Conservation (phyloP, 2,329 filamentous ascomycete species). For the Colletotrichum incanum region DNA sequence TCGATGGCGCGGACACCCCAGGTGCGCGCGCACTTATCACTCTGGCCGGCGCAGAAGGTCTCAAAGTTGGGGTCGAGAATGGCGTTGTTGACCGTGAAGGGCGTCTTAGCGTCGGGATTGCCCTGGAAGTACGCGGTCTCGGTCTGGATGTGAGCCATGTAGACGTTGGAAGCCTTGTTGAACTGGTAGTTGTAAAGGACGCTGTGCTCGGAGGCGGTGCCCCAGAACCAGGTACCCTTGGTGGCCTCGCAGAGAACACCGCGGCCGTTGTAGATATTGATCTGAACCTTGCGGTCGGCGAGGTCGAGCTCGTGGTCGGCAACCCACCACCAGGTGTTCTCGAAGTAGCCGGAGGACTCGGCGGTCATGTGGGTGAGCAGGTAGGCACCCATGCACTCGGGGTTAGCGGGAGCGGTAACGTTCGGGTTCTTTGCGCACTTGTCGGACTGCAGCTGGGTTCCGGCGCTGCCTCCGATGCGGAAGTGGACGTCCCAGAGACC, state of each 20-base stretch:
- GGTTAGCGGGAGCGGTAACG: slow-evolving; percentile 72
- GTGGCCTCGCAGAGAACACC: slow-evolving; percentile 84
- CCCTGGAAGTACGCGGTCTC: slow-evolving; percentile 93
- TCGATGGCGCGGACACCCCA: slow-evolving; percentile 82
- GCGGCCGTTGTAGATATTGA: slow-evolving; percentile 90
- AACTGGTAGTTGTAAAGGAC: slow-evolving; percentile 90
- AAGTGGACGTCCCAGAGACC: slow-evolving; percentile 98
- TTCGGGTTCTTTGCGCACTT: slow-evolving; percentile 84
- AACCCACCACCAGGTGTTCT: slow-evolving; percentile 94
- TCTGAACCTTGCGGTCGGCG: slow-evolving; percentile 76
- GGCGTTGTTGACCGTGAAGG: slow-evolving; percentile 70
- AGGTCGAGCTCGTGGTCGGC: slow-evolving; percentile 92
- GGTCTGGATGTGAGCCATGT: slow-evolving; percentile 87
- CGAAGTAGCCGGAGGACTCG: slow-evolving; percentile 81
- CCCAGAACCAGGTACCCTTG: slow-evolving; percentile 86
- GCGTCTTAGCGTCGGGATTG: slow-evolving; percentile 81
- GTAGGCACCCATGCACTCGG: slow-evolving; percentile 82
- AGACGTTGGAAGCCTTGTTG: slow-evolving; percentile 82
- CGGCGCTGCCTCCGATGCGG: slow-evolving; percentile 89
- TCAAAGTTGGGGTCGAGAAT: slow-evolving; percentile 80
- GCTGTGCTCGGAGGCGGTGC: slow-evolving; percentile 78
- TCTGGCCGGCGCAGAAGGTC: slow-evolving; percentile 63
- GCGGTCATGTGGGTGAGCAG: slow-evolving; percentile 76
- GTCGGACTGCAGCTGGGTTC: slow-evolving; percentile 85
- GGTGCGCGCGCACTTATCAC: slow-evolving; percentile 75